Conservation (phyloP, 139 green algal species). For the Spirogloea muscicola region DNA sequence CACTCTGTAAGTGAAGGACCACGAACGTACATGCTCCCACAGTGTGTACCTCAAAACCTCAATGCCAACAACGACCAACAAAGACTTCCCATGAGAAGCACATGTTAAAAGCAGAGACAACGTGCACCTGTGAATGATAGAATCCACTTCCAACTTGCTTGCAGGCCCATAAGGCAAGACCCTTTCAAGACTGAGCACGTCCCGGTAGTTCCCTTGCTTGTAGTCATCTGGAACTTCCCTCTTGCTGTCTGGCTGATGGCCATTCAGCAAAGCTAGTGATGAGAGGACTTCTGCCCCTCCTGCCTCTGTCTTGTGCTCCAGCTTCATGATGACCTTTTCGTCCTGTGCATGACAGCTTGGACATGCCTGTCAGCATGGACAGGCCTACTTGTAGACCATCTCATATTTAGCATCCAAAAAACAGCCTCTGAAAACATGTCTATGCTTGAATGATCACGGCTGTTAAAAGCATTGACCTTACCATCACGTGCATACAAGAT, state of each 20-base stretch:
- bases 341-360: background rate
- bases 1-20: no score
- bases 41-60: no score
- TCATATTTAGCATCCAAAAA: no score
- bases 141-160: constrained; percentile 11
- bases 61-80: background rate
- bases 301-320: background rate
- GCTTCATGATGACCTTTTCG: background rate
- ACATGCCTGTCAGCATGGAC: background rate
- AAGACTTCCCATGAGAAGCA: background rate
- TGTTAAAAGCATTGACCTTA: no score
- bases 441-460: no score
- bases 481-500: no score
- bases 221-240: no score
- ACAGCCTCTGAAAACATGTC: no score
- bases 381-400: background rate
- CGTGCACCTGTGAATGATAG: constrained; percentile 4
- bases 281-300: background rate
- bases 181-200: constrained; percentile 26
- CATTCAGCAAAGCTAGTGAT: no score
- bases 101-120: background rate
- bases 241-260: no score
- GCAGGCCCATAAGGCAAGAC: constrained; percentile 18
- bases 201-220: constrained; percentile 13
- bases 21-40: no score